Percentiles rank a stretch among this genome's conserved stretches.
phyloP scores from a whole-genome alignment of 352 stramenopile genomes.

The Saprolegnia diclina region DNA sequence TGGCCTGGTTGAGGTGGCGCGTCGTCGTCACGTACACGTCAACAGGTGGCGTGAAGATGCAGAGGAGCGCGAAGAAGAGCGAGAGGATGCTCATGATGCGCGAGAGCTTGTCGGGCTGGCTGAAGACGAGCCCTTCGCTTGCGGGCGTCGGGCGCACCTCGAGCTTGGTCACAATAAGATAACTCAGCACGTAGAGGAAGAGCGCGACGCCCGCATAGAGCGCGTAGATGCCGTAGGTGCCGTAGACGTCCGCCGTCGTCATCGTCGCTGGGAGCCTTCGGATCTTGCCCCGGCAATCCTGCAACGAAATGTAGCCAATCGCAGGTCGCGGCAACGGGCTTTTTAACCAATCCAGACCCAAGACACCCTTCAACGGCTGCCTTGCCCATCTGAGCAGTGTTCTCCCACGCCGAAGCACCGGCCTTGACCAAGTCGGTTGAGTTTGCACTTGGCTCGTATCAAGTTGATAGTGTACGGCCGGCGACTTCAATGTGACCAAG shows the following conservation, averaged over 20 bases:
- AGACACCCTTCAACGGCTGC: too few species aligned
- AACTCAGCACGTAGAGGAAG: conserved; percentile 18
- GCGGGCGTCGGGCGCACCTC: conserved; percentile 11
- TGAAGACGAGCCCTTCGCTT: conserved; percentile 13
- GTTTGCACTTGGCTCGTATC: too few species aligned
- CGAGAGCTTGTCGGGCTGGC: conserved; percentile 20
- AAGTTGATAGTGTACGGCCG: too few species aligned
- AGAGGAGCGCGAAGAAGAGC: conserved; percentile 66
- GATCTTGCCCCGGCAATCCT: background rate
- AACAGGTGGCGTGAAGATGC: conserved; percentile 69
- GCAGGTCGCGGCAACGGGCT: too few species aligned
- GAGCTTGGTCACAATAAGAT: conserved; percentile 14
- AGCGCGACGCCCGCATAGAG: conserved; percentile 15
- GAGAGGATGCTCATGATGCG: conserved; percentile 50
- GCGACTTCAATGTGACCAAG: too few species aligned
- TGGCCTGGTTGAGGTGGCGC: conserved; percentile 40
- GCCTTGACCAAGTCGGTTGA: too few species aligned
- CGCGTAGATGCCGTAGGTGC: conserved; percentile 22
- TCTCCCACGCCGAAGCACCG: too few species aligned
- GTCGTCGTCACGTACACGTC: conserved; percentile 79
- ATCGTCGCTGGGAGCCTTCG: background rate
- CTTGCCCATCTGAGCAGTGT: too few species aligned
- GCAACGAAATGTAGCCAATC: too few species aligned
- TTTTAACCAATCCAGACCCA: too few species aligned
- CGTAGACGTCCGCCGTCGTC: conserved; percentile 10